phyloP scores from a whole-genome alignment of 2,329 filamentous ascomycete species.

The Cladosporium oxysporum region DNA sequence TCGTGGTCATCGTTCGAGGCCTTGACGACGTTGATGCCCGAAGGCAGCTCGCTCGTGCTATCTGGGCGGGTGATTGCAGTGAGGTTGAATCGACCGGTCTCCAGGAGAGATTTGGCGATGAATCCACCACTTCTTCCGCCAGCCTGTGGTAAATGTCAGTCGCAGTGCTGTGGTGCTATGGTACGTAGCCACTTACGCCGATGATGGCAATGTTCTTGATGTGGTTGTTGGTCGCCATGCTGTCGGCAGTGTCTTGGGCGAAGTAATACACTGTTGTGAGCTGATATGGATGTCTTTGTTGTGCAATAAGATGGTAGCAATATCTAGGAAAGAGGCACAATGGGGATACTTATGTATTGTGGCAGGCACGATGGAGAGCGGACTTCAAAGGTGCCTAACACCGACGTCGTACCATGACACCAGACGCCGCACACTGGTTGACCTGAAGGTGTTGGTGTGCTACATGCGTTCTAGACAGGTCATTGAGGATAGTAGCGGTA shows the following conservation, averaged over 20 bases:
- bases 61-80: constrained; percentile 53
- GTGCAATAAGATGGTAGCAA: background rate
- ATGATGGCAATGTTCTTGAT: constrained; percentile 45
- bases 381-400: background rate
- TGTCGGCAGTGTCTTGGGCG: background rate
- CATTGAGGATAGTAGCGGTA: background rate
- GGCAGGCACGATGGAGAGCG: background rate
- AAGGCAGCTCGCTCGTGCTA: constrained; percentile 45
- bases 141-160: constrained; percentile 27
- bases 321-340: background rate
- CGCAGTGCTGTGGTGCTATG: background rate
- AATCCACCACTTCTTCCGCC: constrained; percentile 44
- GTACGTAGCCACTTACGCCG: constrained; percentile 32
- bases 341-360: background rate
- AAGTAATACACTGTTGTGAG: background rate
- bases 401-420: background rate
- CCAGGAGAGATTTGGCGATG: constrained; percentile 44
- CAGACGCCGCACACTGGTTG: too few species aligned
- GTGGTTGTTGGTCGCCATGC: constrained; percentile 22
- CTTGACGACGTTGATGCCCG: constrained; percentile 41
- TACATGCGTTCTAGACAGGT: too few species aligned
- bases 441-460: background rate
- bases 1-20: constrained; percentile 52
- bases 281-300: background rate
- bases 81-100: constrained; percentile 50